A percentile compares a stretch with the other conserved stretches of the same genome.
These are phyloP conservation scores for Pichia cabralensis DNA, from an alignment of 805 yeast species.

Conservation along the genomic window DNA sequence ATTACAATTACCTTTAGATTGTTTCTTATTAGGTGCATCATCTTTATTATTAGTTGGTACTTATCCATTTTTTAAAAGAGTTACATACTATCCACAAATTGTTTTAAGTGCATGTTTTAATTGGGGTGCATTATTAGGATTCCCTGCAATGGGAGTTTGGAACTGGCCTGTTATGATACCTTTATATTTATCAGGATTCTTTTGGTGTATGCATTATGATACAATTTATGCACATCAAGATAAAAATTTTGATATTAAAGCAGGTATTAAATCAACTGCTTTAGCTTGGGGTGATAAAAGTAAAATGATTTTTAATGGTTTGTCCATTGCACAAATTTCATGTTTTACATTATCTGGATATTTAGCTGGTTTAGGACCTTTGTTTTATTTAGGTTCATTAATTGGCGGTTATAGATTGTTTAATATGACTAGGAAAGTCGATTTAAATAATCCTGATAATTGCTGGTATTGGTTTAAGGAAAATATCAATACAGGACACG, in stretches of 20 bases:
- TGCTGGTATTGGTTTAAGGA: conserved; percentile 78
- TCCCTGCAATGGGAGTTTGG: conserved; percentile 91
- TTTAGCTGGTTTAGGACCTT: conserved; percentile 77
- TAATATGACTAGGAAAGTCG: conserved; percentile 60
- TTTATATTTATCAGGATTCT: conserved; percentile 61
- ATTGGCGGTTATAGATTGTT: conserved; percentile 62
- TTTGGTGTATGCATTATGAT: conserved; percentile 95
- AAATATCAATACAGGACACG: conserved; percentile 70
- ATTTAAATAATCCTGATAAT: conserved; percentile 66
- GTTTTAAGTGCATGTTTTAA: conserved; percentile 73
- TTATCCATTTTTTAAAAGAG: conserved; percentile 88
- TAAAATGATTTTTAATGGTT: conserved; percentile 53
- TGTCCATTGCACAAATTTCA: conserved; percentile 60
- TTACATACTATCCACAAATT: conserved; percentile 92
- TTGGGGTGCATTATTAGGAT: conserved; percentile 92
- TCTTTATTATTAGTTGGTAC: conserved; percentile 73
- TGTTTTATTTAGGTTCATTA: conserved; percentile 57
- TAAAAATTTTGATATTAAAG: conserved; percentile 73
- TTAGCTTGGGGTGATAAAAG: conserved; percentile 84
- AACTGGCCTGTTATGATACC: conserved; percentile 69
- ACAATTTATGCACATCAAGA: conserved; percentile 98
- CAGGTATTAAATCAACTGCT: conserved; percentile 94
- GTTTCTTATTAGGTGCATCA: conserved; percentile 74
- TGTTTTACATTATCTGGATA: conserved; percentile 59
- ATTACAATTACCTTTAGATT: conserved; percentile 63